These are phyloP conservation scores for Populus tomentosa DNA, from an alignment of 441 rosid species.

Conservation along the genomic window DNA sequence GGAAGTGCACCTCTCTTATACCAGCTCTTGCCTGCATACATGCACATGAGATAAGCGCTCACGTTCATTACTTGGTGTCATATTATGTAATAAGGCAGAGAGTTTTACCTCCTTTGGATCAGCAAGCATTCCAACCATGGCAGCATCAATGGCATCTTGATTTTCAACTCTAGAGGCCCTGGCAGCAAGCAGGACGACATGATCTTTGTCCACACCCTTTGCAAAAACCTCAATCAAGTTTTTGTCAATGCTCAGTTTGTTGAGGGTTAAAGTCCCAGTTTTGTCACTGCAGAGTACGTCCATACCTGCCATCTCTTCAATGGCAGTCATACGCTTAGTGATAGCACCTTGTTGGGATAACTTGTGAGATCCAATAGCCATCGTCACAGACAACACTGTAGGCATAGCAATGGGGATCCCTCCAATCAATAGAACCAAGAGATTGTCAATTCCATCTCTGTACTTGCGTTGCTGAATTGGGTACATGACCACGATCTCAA, in stretches of 20 bases:
- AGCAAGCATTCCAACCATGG: constrained; percentile 74
- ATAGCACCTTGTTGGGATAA: constrained; percentile 88
- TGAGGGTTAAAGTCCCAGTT: constrained; percentile 85
- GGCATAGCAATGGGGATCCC: constrained; percentile 99
- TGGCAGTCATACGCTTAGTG: constrained; percentile 95
- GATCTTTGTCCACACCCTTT: constrained; percentile 58
- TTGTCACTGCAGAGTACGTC: constrained; percentile 96
- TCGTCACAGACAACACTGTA: constrained; percentile 84
- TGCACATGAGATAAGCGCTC: neutral
- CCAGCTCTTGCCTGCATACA: constrained; percentile 77
- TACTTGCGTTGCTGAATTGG: constrained; percentile 76
- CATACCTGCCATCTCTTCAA: constrained; percentile 98
- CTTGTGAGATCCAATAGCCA: constrained; percentile 96
- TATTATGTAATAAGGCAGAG: neutral
- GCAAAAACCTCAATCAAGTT: constrained; percentile 71
- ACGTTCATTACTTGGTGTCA: neutral
- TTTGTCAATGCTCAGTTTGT: constrained; percentile 82
- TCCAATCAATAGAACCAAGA: constrained; percentile 88
- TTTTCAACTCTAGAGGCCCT: constrained; percentile 71
- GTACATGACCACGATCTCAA: constrained; percentile 86
- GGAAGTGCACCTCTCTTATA: neutral
- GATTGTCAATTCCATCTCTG: constrained; percentile 87
- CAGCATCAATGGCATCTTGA: constrained; percentile 77
- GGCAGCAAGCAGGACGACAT: constrained; percentile 60
- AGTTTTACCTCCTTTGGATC: constrained; percentile 60